Percentiles rank a stretch among this genome's conserved stretches.
phyloP scores from a whole-genome alignment of 2,329 filamentous ascomycete species.

The Colletotrichum filicis region DNA sequence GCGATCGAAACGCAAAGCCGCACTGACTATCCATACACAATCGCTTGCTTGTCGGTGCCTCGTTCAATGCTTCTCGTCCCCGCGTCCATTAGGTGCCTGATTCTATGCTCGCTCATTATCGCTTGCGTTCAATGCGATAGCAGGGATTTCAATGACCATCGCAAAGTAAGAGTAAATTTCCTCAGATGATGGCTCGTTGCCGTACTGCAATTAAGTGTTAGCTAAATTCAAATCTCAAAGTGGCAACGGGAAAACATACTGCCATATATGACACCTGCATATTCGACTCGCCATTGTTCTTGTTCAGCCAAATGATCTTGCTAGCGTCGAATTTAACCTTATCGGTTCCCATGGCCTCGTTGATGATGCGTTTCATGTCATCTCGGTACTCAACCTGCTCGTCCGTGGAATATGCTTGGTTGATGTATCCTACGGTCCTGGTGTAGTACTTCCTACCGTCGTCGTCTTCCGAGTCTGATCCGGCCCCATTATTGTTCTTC shows the following conservation, averaged over 20 bases:
- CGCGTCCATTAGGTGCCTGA: too few species aligned
- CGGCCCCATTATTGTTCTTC: too few species aligned
- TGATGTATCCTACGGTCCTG: background rate
- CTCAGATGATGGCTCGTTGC: background rate
- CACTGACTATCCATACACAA: too few species aligned
- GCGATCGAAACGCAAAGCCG: too few species aligned
- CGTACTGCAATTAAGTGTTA: background rate
- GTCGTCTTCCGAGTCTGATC: too few species aligned
- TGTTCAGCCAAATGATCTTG: background rate
- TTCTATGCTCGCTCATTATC: background rate
- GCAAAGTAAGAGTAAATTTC: background rate
- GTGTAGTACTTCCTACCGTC: background rate
- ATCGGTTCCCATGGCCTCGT: background rate
- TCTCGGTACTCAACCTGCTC: background rate
- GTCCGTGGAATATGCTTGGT: background rate
- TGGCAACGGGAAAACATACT: too few species aligned
- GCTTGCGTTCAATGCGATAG: background rate
- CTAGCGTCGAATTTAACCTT: background rate
- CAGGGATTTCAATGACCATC: background rate
- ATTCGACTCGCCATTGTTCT: background rate
- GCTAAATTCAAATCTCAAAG: fast-evolving
- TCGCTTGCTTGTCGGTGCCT: too few species aligned
- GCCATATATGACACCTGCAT: background rate
- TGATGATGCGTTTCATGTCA: background rate
- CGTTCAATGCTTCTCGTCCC: too few species aligned